A percentile compares a stretch with the other conserved stretches of the same genome.
Conservation (phyloP, 2,329 filamentous ascomycete species). For the Diaporthe sp. region DNA sequence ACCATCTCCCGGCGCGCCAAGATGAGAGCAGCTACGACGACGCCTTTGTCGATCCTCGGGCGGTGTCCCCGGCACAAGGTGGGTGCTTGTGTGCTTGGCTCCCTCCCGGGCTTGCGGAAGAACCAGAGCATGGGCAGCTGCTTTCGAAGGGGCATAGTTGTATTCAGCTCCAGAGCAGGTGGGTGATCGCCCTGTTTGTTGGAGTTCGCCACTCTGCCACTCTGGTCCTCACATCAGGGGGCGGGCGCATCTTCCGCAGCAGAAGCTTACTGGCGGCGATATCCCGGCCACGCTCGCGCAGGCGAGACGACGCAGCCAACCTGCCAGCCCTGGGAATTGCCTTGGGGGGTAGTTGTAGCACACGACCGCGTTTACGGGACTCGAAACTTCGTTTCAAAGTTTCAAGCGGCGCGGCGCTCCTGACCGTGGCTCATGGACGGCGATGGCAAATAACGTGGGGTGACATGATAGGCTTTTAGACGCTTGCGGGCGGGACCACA, state of each 20-base stretch:
- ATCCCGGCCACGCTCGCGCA: background rate
- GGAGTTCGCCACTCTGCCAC: slow-evolving; percentile 18
- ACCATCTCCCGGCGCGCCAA: slow-evolving; percentile 14
- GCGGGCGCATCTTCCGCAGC: background rate
- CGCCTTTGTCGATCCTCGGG: slow-evolving; percentile 17
- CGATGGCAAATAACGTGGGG: slow-evolving; percentile 9
- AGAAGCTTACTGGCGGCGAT: slow-evolving; percentile 8
- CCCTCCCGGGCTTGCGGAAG: slow-evolving; percentile 23
- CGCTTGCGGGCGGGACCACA: background rate
- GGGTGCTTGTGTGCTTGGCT: slow-evolving; percentile 3
- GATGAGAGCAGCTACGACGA: slow-evolving; percentile 17
- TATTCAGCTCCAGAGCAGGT: background rate
- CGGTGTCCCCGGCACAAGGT: background rate
- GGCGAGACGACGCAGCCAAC: background rate
- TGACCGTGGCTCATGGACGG: background rate
- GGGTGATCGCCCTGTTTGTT: background rate
- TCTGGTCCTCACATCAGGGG: slow-evolving; percentile 11
- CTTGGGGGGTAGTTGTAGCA: background rate
- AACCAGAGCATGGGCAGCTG: background rate
- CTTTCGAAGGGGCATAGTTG: background rate
- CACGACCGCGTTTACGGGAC: background rate
- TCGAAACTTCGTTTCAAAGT: background rate
- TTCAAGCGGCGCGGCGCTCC: slow-evolving; percentile 7
- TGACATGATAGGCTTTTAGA: slow-evolving; percentile 1
- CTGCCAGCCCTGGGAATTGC: background rate